A percentile compares a stretch with the other conserved stretches of the same genome.
These are phyloP conservation scores for Annulohypoxylon maeteangense DNA, from an alignment of 495 filamentous ascomycete genomes.

Conservation along the genomic window DNA sequence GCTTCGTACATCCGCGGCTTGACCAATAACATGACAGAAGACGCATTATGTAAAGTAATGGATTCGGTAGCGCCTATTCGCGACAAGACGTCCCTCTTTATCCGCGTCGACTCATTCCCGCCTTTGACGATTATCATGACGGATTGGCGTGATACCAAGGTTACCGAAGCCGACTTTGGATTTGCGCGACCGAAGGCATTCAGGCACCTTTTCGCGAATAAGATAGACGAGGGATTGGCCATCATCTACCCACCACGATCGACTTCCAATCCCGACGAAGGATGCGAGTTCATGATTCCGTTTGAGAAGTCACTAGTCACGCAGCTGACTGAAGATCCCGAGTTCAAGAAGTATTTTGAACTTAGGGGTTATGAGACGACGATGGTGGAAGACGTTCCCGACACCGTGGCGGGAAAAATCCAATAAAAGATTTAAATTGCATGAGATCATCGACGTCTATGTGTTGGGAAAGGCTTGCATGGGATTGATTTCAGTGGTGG, in stretches of 20 bases:
- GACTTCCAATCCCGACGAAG: constrained; percentile 50
- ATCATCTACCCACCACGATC: constrained; percentile 47
- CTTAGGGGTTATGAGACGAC: constrained; percentile 50
- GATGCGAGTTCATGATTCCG: constrained; percentile 55
- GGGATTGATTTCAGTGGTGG: background rate
- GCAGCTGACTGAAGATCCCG: constrained; percentile 51
- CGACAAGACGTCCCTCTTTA: constrained; percentile 49
- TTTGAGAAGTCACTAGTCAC: constrained; percentile 53
- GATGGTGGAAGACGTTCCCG: constrained; percentile 1
- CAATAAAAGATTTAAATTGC: background rate
- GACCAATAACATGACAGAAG: constrained; percentile 53
- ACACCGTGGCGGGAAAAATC: constrained; percentile 1
- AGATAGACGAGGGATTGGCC: constrained; percentile 44
- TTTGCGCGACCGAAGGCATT: constrained; percentile 45
- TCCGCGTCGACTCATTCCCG: constrained; percentile 46
- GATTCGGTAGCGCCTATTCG: constrained; percentile 49
- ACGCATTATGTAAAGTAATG: constrained; percentile 47
- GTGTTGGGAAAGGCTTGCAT: background rate
- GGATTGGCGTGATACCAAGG: constrained; percentile 48
- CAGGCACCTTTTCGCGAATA: constrained; percentile 42
- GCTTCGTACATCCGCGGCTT: constrained; percentile 53
- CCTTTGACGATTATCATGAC: constrained; percentile 44
- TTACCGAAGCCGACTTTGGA: constrained; percentile 47
- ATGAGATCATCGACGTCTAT: background rate
- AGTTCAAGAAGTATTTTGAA: constrained; percentile 55